phyloP scores from a whole-genome alignment of 169 alveolate genomes.

The Cryptosporidium muris region DNA sequence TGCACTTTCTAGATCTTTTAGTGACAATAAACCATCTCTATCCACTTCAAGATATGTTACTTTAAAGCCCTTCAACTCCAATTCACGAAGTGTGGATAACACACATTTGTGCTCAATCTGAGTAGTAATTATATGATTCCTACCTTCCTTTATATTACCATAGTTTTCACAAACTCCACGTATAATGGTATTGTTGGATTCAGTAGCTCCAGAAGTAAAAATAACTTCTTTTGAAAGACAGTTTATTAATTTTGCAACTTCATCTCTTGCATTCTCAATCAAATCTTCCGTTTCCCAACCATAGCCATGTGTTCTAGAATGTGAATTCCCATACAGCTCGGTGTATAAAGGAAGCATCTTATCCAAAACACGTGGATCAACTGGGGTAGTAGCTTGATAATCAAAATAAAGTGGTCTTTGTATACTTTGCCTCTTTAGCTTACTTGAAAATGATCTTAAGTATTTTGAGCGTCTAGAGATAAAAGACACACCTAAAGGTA shows the following conservation, averaged over 20 bases:
- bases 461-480: too few relatives aligned
- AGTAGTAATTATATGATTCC: slow-evolving; percentile 95
- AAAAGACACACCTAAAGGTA: too few relatives aligned
- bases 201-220: slow-evolving; percentile 99
- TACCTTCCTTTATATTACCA: slow-evolving; percentile 79
- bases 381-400: slow-evolving; percentile 96
- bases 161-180: slow-evolving; percentile 89
- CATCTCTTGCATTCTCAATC: slow-evolving; percentile 91
- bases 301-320: slow-evolving; percentile 93
- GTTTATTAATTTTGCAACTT: slow-evolving; percentile 86
- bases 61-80: slow-evolving; percentile 90
- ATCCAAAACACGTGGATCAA: slow-evolving; percentile 98
- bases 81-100: slow-evolving; percentile 88
- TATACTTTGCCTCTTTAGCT: not conserved
- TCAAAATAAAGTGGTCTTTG: slow-evolving; percentile 87
- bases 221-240: slow-evolving; percentile 91
- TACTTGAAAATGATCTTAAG: too few relatives aligned
- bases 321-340: slow-evolving; percentile 95
- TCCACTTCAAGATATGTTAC: slow-evolving; percentile 94
- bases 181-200: slow-evolving; percentile 94
- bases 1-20: slow-evolving; percentile 87
- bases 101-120: slow-evolving; percentile 98
- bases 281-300: slow-evolving; percentile 97
- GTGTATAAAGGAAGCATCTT: slow-evolving; percentile 96
- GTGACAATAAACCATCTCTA: slow-evolving; percentile 86